These are phyloP conservation scores for Apostasia ramifera DNA, from an alignment of 106 monocot species.

Conservation along the genomic window DNA sequence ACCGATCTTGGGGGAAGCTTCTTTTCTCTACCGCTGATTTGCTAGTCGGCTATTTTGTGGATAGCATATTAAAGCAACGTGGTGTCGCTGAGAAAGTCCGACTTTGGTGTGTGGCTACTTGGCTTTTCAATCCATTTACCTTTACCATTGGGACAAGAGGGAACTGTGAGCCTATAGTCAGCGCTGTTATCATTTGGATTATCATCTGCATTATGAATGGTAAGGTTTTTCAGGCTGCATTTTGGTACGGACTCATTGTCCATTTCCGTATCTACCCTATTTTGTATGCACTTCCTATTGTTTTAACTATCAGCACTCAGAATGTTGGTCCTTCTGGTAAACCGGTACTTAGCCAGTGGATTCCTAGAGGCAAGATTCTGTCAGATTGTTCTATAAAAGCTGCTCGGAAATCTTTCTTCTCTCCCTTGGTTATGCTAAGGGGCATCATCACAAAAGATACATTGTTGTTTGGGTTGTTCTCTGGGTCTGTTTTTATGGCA, in stretches of 20 bases:
- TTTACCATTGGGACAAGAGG: slow-evolving; percentile 77
- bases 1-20: slow-evolving; percentile 57
- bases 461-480: slow-evolving; percentile 66
- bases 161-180: slow-evolving; percentile 82
- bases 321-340: slow-evolving; percentile 12
- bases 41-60: slow-evolving; percentile 67
- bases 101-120: slow-evolving; percentile 49
- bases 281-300: slow-evolving; percentile 72
- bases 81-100: slow-evolving; percentile 53
- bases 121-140: slow-evolving; percentile 75
- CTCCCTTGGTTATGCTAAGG: slow-evolving; percentile 12
- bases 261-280: slow-evolving; percentile 97
- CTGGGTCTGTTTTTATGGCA: slow-evolving; percentile 61
- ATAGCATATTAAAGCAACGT: slow-evolving; percentile 54
- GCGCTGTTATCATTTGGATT: slow-evolving; percentile 77
- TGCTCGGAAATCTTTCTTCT: not conserved
- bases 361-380: not conserved
- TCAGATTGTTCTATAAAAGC: not conserved
- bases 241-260: slow-evolving; percentile 91
- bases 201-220: slow-evolving; percentile 74
- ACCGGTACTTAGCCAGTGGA: slow-evolving; percentile 35
- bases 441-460: slow-evolving; percentile 39
- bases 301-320: slow-evolving; percentile 38
- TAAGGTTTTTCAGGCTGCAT: slow-evolving; percentile 69
- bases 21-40: slow-evolving; percentile 74